Percentiles rank a stretch among this genome's conserved stretches.
These are phyloP conservation scores for Xenoacremonium recifei DNA, from an alignment of 2,329 filamentous ascomycete species.

Conservation along the genomic window DNA sequence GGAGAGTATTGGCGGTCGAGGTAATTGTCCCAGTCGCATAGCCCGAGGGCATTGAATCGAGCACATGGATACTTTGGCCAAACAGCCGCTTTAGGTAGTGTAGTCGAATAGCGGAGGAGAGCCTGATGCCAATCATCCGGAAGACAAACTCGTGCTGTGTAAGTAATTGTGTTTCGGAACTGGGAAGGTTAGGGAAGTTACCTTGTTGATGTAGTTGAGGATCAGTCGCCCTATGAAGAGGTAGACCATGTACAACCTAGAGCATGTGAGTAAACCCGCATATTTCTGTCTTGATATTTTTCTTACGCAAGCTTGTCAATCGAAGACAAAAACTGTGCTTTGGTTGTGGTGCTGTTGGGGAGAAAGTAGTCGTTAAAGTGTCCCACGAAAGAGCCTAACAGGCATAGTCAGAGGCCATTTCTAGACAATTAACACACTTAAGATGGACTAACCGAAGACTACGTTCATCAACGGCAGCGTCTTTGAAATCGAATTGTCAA, in stretches of 20 bases:
- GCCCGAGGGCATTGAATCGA: constrained; percentile 64
- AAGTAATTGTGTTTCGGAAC: background rate
- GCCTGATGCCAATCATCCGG: constrained; percentile 60
- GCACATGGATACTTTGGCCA: constrained; percentile 63
- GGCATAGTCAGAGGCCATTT: background rate
- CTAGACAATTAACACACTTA: background rate
- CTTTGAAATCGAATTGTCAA: constrained; percentile 10
- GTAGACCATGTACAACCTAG: constrained; percentile 65
- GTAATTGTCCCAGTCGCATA: constrained; percentile 63
- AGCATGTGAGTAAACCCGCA: background rate
- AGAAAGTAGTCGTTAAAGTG: constrained; percentile 46
- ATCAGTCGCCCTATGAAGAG: constrained; percentile 67
- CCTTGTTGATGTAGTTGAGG: constrained; percentile 61
- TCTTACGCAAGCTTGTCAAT: constrained; percentile 45
- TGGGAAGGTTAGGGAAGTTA: constrained; percentile 20
- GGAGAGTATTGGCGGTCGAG: constrained; percentile 61
- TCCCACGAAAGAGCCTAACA: constrained; percentile 45
- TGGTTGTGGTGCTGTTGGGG: constrained; percentile 27
- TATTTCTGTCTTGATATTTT: background rate
- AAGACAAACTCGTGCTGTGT: constrained; percentile 55
- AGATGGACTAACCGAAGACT: constrained; percentile 45
- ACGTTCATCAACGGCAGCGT: constrained; percentile 61
- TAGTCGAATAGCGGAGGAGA: constrained; percentile 60
- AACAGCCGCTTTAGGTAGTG: constrained; percentile 65
- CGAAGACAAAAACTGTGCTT: constrained; percentile 37